These are phyloP conservation scores for Penicillium sp. DNA, from an alignment of 2,329 filamentous ascomycete species.

Conservation along the genomic window DNA sequence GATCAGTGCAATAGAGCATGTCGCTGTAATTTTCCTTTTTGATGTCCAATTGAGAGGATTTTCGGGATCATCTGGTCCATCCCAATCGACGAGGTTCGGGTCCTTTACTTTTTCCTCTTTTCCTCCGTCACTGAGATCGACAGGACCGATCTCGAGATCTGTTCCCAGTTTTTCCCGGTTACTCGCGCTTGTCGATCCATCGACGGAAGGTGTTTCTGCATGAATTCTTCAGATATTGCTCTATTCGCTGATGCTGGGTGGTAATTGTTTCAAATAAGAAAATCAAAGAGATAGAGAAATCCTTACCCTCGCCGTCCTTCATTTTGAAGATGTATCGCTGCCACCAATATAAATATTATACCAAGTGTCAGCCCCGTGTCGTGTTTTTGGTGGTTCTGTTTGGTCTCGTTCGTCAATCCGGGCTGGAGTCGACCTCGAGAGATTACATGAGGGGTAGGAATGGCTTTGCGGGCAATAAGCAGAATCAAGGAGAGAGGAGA, in stretches of 20 bases:
- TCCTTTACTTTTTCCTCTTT: conserved; percentile 17
- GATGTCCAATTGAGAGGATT: conserved; percentile 19
- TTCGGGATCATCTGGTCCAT: conserved; percentile 47
- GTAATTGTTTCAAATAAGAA: not conserved
- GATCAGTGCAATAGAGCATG: conserved; percentile 43
- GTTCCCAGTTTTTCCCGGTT: conserved; percentile 5
- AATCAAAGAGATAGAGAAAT: too few species aligned
- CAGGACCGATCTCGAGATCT: conserved; percentile 11
- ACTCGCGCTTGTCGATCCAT: conserved; percentile 13
- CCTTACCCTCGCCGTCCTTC: not conserved
- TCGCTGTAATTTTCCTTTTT: conserved; percentile 40
- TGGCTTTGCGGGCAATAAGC: not conserved
- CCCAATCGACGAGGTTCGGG: conserved; percentile 52
- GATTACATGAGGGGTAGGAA: not conserved
- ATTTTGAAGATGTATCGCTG: not conserved
- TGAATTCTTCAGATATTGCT: not conserved
- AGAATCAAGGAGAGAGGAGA: not conserved
- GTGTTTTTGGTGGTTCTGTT: not conserved
- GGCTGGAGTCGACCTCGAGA: not conserved
- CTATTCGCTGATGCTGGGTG: not conserved
- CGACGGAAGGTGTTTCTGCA: conserved; percentile 10
- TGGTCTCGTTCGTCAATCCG: not conserved
- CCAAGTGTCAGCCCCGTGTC: too few species aligned
- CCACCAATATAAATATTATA: not conserved
- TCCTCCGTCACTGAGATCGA: not conserved